Percentiles rank a stretch among this genome's conserved stretches.
Evolutionary conservation across 2,329 filamentous ascomycete species (phyloP).

Genomic region (Cladosporium sp.): DNA sequence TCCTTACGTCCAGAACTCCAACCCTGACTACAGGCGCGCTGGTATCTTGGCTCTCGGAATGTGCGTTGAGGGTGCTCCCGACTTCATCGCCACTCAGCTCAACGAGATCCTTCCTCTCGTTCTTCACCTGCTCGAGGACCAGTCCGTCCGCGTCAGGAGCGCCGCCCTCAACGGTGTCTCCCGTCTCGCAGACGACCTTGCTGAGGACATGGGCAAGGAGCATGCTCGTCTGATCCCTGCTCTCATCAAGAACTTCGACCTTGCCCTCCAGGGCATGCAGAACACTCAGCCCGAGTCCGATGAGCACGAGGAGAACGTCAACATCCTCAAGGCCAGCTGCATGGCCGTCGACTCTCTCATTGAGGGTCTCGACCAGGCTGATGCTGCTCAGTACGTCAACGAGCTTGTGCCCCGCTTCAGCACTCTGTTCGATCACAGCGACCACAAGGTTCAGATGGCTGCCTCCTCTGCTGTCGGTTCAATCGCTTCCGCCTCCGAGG

Average conservation of each 20-base stretch:
- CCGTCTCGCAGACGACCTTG: constrained; percentile 87
- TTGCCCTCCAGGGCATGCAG: constrained; percentile 67
- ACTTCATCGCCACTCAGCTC: constrained; percentile 94
- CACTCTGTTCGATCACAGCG: constrained; percentile 77
- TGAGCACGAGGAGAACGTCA: constrained; percentile 71
- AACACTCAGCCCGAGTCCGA: constrained; percentile 43
- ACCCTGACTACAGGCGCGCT: constrained; percentile 81
- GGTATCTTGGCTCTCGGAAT: constrained; percentile 90
- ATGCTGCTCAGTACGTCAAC: constrained; percentile 78
- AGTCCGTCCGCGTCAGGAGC: constrained; percentile 79
- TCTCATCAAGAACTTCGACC: constrained; percentile 84
- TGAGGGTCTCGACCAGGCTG: constrained; percentile 76
- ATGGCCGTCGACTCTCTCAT: constrained; percentile 89
- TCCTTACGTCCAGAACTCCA: constrained; percentile 70
- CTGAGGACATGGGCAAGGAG: constrained; percentile 82
- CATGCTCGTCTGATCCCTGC: constrained; percentile 82
- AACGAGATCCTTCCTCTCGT: constrained; percentile 81
- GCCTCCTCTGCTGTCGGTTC: constrained; percentile 88
- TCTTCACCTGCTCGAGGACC: constrained; percentile 78
- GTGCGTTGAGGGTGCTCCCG: constrained; percentile 92
- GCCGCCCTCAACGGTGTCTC: constrained; percentile 86
- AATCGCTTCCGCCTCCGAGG: constrained; percentile 80
- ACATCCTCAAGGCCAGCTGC: constrained; percentile 86
- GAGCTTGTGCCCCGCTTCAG: constrained; percentile 84
- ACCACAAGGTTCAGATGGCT: constrained; percentile 85